Base-by-base conservation (phyloP, 2,329 filamentous ascomycete species). In the Pseudogymnoascus destructans region DNA sequence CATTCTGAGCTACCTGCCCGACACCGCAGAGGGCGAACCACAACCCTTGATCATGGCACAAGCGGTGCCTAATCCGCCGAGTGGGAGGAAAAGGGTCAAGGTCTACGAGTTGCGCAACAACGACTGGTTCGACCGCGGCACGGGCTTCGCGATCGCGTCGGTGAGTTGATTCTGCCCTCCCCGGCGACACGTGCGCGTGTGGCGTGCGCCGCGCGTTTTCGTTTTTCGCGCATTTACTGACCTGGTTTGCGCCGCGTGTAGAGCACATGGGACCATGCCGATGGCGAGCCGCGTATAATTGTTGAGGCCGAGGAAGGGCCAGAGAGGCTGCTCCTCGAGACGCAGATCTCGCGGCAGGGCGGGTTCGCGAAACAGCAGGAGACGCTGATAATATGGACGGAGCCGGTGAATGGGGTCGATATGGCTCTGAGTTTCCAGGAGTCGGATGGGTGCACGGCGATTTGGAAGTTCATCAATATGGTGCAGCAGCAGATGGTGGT, bases 361-460 rank as follows among this genome's bases (percentile, higher is more conserved):
- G 87, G 88, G 60, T 97, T 97, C 70, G 91, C 97, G 74, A 95
- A 96, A 73, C 93, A 98, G 72, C 92, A 97, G 85, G 92, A 97
- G 71, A 98, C 93, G 3, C 81, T 98, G 61, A 97, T 98, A 62
- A 91, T 98, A 61, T 98, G 93, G 93, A 96, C 92, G 36, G 93
- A 97, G 70, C 81, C 84, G 3, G 73, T 70, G 60, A 93, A 85
- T 73, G 87, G 87, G 60, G 84, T 91, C 59, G 93, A 98, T 70
- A 97, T 98, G 93, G 93, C 93, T 42, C 79, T 98, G 63, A 96
- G 91, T 70, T 98, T 98, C 68, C 93, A 98, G 72, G 93, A 98
- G 74, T 86, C 91, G 2, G 93, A 97, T 65, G 93, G 92, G 49
- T 98, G 93, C 72, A 82, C 87, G 17, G 78, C 84, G 62, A 95